Percentiles rank a stretch among this genome's conserved stretches.
phyloP scores from a whole-genome alignment of 2,329 filamentous ascomycete species.

The Colletotrichum navitas region DNA sequence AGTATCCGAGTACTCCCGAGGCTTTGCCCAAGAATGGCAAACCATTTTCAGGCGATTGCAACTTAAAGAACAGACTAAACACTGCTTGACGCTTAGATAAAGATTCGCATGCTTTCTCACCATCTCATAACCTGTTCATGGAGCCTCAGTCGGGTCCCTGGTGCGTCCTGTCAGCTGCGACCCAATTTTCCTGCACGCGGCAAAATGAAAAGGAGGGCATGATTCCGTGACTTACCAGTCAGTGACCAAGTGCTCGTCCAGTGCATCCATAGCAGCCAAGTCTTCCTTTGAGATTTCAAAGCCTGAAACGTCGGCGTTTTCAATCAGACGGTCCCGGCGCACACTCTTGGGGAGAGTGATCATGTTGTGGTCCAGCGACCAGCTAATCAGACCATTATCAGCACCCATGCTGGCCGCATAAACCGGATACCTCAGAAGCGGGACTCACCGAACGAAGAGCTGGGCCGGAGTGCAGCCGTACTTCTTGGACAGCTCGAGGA shows the following conservation, averaged over 20 bases:
- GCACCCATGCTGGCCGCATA: not conserved
- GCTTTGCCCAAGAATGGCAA: not conserved
- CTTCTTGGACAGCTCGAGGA: constrained; percentile 73
- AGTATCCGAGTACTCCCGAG: not conserved
- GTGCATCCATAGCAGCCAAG: constrained; percentile 70
- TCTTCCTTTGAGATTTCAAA: constrained; percentile 75
- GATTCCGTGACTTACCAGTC: constrained; percentile 63
- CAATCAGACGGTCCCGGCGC: constrained; percentile 70
- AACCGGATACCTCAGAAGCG: too few relatives aligned
- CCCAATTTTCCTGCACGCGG: not conserved
- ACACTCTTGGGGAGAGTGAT: constrained; percentile 81
- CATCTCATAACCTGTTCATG: not conserved
- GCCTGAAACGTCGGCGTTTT: constrained; percentile 72
- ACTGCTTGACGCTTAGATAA: not conserved
- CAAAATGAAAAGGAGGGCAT: not conserved
- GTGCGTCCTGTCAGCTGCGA: not conserved
- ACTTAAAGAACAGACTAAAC: not conserved
- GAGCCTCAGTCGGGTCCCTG: constrained; percentile 19
- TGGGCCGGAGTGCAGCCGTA: constrained; percentile 80
- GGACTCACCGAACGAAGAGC: constrained; percentile 70
- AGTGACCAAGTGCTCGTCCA: constrained; percentile 81
- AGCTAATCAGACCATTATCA: constrained; percentile 58
- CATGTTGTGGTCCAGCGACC: constrained; percentile 81
- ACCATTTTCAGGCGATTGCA: not conserved
- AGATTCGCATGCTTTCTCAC: too few relatives aligned